Evolutionary conservation across 148 eudicot genomes (phyloP).

Genomic region (Persicaria tinctoria): DNA sequence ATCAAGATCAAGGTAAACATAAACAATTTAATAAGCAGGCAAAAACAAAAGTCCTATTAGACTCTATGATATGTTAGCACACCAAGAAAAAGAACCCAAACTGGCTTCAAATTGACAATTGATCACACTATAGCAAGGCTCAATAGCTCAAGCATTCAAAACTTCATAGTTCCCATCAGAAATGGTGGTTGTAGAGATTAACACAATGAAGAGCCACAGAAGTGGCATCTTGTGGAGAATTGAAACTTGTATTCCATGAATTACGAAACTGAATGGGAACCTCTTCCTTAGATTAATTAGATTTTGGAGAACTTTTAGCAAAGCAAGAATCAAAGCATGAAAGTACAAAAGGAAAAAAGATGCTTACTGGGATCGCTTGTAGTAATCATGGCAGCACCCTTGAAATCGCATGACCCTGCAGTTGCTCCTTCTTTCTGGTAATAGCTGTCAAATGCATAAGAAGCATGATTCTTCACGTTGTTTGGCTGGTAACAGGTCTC

Average conservation of each 20-base stretch:
- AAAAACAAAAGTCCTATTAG: no score
- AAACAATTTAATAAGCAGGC: no score
- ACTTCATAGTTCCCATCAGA: not conserved
- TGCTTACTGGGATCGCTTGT: constrained; percentile 85
- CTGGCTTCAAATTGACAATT: no score
- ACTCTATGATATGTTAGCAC: no score
- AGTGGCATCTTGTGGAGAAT: not conserved
- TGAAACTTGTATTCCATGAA: no score
- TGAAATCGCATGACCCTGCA: constrained; percentile 83
- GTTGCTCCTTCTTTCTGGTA: constrained; percentile 63
- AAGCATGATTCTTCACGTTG: constrained; percentile 68
- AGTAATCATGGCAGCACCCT: constrained; percentile 80
- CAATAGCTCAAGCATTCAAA: not conserved
- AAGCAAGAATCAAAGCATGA: not conserved
- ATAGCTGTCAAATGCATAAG: constrained; percentile 88
- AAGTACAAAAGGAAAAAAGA: not conserved
- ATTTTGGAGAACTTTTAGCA: not conserved
- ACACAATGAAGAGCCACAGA: not conserved
- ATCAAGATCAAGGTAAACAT: no score
- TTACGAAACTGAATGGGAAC: not conserved
- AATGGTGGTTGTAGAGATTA: not conserved
- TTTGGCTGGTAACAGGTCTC: constrained; percentile 78
- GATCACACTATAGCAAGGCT: not conserved
- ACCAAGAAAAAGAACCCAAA: no score
- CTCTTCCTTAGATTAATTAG: not conserved